Evolutionary conservation across 495 filamentous ascomycete genomes (phyloP).

Genomic region (Aspergillus diversus): DNA sequence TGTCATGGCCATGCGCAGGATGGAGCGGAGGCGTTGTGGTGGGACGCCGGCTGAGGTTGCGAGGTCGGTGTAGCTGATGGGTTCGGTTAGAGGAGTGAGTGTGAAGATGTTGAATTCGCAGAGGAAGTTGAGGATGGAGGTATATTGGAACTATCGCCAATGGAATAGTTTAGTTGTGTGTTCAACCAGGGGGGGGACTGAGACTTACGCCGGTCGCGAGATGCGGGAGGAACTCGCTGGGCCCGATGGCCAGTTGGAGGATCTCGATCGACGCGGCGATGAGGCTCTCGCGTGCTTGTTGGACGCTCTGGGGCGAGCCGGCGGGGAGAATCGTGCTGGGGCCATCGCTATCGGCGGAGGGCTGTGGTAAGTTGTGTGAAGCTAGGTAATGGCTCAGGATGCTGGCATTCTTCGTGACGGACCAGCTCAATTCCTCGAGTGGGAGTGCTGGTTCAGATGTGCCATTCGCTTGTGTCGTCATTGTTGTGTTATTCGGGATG

Average conservation of each 20-base stretch:
- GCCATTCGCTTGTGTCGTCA: no score
- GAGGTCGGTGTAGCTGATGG: slow-evolving; percentile 32
- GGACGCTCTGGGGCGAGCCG: not conserved
- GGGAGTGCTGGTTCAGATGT: no score
- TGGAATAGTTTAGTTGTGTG: not conserved
- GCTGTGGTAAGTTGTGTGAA: not conserved
- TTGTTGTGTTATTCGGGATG: no score
- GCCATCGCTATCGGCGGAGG: not conserved
- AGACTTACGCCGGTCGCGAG: not conserved
- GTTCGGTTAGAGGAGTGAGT: slow-evolving; percentile 27
- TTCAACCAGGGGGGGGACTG: no score
- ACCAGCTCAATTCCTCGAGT: no score
- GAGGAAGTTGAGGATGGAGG: not conserved
- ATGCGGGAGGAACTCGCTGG: not conserved
- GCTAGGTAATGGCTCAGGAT: no score
- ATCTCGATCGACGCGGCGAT: not conserved
- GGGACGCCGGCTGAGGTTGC: slow-evolving; percentile 30
- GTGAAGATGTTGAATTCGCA: not conserved
- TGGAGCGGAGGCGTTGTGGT: slow-evolving; percentile 27
- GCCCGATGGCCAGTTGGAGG: not conserved
- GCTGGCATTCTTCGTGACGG: no score
- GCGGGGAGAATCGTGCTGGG: not conserved
- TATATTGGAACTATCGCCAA: not conserved
- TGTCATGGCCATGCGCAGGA: slow-evolving; percentile 43
- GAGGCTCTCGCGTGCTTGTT: not conserved